Evolutionary conservation across 352 stramenopile genomes (phyloP).

Genomic region (Phytophthora idaei): DNA sequence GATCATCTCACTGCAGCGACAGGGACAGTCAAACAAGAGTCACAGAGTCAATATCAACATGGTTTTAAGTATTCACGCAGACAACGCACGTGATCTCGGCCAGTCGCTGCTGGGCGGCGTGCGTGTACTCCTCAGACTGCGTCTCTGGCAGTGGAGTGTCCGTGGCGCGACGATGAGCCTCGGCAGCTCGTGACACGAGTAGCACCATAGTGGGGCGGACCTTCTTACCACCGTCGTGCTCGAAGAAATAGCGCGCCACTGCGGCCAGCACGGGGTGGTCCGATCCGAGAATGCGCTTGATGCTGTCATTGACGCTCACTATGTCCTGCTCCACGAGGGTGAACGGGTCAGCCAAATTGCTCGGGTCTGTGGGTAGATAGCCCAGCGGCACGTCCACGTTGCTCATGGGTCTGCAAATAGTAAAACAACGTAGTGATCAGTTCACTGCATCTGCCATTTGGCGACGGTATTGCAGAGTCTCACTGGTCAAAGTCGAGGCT

Average conservation of each 20-base stretch:
- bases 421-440: conserved; percentile 12
- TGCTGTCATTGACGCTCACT: conserved; percentile 91
- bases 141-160: conserved; percentile 45
- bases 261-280: conserved; percentile 97
- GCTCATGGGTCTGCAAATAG: conserved; percentile 25
- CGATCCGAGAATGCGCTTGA: conserved; percentile 95
- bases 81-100: conserved; percentile 84
- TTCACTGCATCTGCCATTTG: not conserved
- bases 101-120: conserved; percentile 74
- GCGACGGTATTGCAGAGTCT: not conserved
- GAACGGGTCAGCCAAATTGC: conserved; percentile 91
- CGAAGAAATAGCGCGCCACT: conserved; percentile 97
- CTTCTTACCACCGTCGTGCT: conserved; percentile 97
- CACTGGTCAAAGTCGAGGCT: conserved; percentile 50
- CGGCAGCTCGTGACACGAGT: conserved; percentile 92
- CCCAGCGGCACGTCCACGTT: conserved; percentile 41
- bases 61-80: not conserved
- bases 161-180: conserved; percentile 69
- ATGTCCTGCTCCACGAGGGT: conserved; percentile 92
- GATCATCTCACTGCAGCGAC: conserved; percentile 94
- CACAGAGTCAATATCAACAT: not conserved
- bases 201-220: conserved; percentile 98
- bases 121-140: conserved; percentile 80
- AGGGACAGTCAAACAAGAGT: not conserved
- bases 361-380: conserved; percentile 61